A percentile compares a stretch with the other conserved stretches of the same genome.
phyloP scores from a whole-genome alignment of 2,329 filamentous ascomycete genomes.

The Exserohilum rostratum region DNA sequence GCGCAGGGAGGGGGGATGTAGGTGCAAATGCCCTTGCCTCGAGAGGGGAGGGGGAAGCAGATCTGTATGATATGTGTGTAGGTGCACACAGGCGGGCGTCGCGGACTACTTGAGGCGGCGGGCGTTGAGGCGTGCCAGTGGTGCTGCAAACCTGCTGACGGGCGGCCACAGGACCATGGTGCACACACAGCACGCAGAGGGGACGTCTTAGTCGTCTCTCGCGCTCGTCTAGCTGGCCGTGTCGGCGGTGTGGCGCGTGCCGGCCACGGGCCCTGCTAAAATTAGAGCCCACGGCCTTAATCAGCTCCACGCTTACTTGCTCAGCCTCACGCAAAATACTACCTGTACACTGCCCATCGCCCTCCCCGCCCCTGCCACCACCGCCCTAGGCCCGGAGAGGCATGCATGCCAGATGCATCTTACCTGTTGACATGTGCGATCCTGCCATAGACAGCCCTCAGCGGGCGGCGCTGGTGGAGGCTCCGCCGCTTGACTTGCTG shows the following conservation, averaged over 20 bases:
- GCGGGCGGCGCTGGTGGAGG: background rate
- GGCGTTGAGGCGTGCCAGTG: conserved; percentile 2
- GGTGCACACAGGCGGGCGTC: background rate
- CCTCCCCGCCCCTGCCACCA: conserved; percentile 5
- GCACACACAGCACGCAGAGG: no score
- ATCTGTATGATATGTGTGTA: no score
- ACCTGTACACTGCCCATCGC: background rate
- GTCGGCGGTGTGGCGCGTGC: conserved; percentile 23
- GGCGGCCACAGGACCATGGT: conserved; percentile 17
- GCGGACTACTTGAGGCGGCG: no score
- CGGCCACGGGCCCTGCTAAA: conserved; percentile 23
- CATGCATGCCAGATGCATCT: background rate
- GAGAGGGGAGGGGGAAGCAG: no score
- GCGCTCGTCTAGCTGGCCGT: no score
- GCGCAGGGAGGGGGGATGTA: conserved; percentile 14
- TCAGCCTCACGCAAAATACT: conserved; percentile 34
- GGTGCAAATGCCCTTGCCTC: no score
- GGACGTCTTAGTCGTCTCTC: conserved; percentile 1
- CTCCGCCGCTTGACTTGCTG: background rate
- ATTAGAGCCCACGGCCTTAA: conserved; percentile 26
- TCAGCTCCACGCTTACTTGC: conserved; percentile 26
- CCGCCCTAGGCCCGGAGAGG: background rate
- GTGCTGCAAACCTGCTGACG: conserved; percentile 8
- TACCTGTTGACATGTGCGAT: background rate
- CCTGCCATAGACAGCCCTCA: background rate